Conservation (phyloP, 2,329 filamentous ascomycete species). For the Trichoderma sp. region DNA sequence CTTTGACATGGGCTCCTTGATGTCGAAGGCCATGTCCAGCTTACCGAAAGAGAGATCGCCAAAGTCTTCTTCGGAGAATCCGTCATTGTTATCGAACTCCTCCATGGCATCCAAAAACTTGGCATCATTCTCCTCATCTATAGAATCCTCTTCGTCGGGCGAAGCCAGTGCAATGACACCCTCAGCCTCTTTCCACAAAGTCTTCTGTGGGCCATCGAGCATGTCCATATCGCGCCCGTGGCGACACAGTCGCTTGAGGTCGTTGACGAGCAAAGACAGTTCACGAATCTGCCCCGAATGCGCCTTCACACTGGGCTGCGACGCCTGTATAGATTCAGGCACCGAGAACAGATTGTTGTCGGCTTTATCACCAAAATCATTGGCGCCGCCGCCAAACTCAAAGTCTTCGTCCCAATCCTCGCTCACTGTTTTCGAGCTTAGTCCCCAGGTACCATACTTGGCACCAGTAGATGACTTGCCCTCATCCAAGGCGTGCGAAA, state of each 20-base stretch:
- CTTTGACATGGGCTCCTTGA: conserved; percentile 51
- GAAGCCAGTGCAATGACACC: conserved; percentile 85
- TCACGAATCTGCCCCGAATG: conserved; percentile 85
- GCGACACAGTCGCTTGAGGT: conserved; percentile 75
- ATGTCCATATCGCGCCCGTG: conserved; percentile 71
- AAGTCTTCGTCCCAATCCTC: conserved; percentile 94
- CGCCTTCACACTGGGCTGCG: conserved; percentile 78
- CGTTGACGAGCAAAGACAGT: conserved; percentile 79
- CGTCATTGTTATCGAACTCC: conserved; percentile 47
- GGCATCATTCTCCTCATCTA: conserved; percentile 45
- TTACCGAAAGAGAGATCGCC: conserved; percentile 51
- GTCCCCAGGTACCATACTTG: conserved; percentile 82
- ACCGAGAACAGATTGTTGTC: conserved; percentile 49
- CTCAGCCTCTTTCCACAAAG: conserved; percentile 79
- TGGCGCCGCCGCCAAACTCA: conserved; percentile 64
- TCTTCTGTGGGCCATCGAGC: conserved; percentile 60
- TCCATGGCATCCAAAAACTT: conserved; percentile 48
- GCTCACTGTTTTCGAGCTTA: conserved; percentile 76
- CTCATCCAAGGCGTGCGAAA: conserved; percentile 66
- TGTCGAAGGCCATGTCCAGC: conserved; percentile 49
- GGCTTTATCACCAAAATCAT: conserved; percentile 42
- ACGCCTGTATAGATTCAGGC: conserved; percentile 77
- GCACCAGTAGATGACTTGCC: conserved; percentile 57
- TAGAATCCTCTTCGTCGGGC: conserved; percentile 55
- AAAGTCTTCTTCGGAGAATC: conserved; percentile 53